phyloP scores from a whole-genome alignment of 78 protist species.

The Salpingoeca rosetta region DNA sequence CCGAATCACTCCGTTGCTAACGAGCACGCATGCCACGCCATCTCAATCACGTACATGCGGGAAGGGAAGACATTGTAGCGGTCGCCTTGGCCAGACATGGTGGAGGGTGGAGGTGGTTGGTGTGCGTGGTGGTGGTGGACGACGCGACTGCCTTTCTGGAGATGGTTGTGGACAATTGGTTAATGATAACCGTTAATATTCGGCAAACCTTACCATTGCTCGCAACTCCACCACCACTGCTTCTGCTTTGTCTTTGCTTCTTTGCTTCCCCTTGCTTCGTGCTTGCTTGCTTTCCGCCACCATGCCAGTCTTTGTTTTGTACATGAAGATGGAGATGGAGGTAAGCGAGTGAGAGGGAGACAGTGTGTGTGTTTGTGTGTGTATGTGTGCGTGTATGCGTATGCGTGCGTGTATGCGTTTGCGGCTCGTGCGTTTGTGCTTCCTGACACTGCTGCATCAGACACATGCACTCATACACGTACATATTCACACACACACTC shows the following conservation, averaged over 20 bases:
- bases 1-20: too few species aligned
- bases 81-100: constrained; percentile 1
- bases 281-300: not conserved
- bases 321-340: too few species aligned
- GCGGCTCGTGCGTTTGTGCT: not conserved
- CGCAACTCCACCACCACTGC: not conserved
- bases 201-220: not conserved
- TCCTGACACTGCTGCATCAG: not conserved
- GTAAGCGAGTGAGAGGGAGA: too few species aligned
- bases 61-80: constrained; percentile 13
- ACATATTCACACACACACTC: not conserved
- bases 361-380: too few species aligned
- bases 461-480: not conserved
- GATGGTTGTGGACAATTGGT: not conserved
- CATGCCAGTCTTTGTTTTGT: too few species aligned
- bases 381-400: too few species aligned
- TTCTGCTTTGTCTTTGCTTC: not conserved
- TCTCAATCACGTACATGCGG: constrained; percentile 21
- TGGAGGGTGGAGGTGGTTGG: too few species aligned
- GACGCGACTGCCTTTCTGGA: not conserved
- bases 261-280: not conserved
- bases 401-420: not conserved
- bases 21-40: too few species aligned
- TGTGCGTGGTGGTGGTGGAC: not conserved
- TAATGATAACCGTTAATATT: not conserved